Conservation (phyloP, 306 rosid species). For the Dalbergia oliveri region DNA sequence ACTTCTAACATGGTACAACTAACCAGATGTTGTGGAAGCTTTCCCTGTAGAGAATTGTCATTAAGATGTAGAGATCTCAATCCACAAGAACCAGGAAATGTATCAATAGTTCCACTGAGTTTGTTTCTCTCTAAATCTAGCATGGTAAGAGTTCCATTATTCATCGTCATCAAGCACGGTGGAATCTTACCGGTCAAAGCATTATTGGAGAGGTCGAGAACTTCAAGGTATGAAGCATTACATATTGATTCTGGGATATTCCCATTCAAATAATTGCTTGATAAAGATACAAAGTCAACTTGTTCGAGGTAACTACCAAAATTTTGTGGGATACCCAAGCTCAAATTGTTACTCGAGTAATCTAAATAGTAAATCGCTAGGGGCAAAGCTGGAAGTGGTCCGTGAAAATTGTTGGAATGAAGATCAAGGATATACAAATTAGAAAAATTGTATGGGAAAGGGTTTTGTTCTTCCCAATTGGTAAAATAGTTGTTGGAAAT, state of each 20-base stretch:
- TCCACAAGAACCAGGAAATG: too few relatives aligned
- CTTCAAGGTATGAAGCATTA: conserved; percentile 11
- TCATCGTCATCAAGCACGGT: conserved; percentile 1
- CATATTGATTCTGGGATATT: conserved; percentile 13
- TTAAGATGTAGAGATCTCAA: not conserved
- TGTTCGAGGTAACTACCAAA: not conserved
- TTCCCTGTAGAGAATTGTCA: conserved; percentile 4
- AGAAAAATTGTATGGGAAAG: too few relatives aligned
- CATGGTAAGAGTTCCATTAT: not conserved
- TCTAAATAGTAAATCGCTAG: not conserved
- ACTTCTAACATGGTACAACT: conserved; percentile 6
- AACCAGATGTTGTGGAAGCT: conserved; percentile 6
- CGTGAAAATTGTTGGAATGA: not conserved
- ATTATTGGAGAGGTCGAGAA: conserved; percentile 18
- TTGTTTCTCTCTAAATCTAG: conserved; percentile 21
- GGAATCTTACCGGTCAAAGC: conserved; percentile 10
- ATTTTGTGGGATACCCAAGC: conserved; percentile 39
- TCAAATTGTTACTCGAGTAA: conserved; percentile 1
- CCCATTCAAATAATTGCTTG: conserved; percentile 21
- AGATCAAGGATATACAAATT: too few relatives aligned
- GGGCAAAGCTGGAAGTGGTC: conserved; percentile 11
- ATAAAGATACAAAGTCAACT: not conserved
- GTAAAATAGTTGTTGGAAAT: too few relatives aligned
- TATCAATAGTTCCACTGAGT: not conserved
- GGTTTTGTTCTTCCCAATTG: too few relatives aligned